These are phyloP conservation scores for Rubia yunnanensis DNA, from an alignment of 257 asterid species.

Conservation along the genomic window DNA sequence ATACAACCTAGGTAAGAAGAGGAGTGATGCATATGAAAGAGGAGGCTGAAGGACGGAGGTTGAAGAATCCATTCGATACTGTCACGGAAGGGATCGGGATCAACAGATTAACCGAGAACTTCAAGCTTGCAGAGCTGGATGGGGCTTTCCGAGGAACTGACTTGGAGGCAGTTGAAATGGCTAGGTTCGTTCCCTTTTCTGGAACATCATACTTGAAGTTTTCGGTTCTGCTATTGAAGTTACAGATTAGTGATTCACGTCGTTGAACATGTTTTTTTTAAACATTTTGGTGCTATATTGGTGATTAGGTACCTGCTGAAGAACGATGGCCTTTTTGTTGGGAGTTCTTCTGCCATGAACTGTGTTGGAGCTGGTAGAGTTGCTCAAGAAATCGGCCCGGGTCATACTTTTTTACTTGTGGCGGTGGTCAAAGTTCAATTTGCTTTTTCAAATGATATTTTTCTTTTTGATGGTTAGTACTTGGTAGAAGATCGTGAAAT, in stretches of 20 bases:
- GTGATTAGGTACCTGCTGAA: slow-evolving; percentile 55
- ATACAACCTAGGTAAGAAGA: slow-evolving; percentile 85
- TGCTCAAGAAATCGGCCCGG: slow-evolving; percentile 77
- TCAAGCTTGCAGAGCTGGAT: slow-evolving; percentile 74
- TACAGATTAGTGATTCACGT: background rate
- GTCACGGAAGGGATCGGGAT: slow-evolving; percentile 95
- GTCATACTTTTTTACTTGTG: too few species aligned
- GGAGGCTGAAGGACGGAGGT: slow-evolving; percentile 89
- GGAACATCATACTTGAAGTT: slow-evolving; percentile 2
- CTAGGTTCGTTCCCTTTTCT: slow-evolving; percentile 42
- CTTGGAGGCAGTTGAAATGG: slow-evolving; percentile 90
- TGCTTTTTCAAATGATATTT: too few species aligned
- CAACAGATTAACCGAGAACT: slow-evolving; percentile 77
- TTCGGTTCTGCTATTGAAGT: background rate
- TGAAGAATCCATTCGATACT: slow-evolving; percentile 90
- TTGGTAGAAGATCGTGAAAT: too few species aligned
- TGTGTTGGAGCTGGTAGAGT: slow-evolving; percentile 93
- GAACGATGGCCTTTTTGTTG: slow-evolving; percentile 91
- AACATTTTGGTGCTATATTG: background rate
- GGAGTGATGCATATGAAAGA: slow-evolving; percentile 91
- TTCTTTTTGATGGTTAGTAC: too few species aligned
- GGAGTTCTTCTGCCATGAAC: slow-evolving; percentile 97
- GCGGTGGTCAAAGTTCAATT: too few species aligned
- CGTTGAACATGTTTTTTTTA: background rate
- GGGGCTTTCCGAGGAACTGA: slow-evolving; percentile 90